Percentiles rank a stretch among this genome's conserved stretches.
phyloP scores from a whole-genome alignment of 164 flowering plant genomes.

The Houttuynia cordata region DNA sequence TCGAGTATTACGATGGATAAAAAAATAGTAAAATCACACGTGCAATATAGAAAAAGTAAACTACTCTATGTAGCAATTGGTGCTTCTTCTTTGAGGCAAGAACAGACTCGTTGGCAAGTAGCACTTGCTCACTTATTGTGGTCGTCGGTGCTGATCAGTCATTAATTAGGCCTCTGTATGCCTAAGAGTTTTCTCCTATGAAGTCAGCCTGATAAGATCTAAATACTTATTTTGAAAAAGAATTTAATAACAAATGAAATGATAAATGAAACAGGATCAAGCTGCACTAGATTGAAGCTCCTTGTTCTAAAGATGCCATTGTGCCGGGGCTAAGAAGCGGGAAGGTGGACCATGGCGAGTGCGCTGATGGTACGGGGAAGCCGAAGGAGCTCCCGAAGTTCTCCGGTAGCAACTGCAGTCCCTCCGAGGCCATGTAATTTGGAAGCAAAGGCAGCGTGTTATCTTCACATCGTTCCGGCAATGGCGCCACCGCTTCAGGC shows the following conservation, averaged over 20 bases:
- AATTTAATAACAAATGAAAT: too few relatives aligned
- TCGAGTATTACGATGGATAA: too few relatives aligned
- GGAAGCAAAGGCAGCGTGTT: not conserved
- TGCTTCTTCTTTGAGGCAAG: too few relatives aligned
- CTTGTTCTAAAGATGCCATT: slow-evolving; percentile 14
- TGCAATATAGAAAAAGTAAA: too few relatives aligned
- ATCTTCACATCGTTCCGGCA: not conserved
- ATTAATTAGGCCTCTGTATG: not conserved
- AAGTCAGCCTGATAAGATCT: not conserved
- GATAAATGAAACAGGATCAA: too few relatives aligned
- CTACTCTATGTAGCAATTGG: too few relatives aligned
- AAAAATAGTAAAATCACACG: too few relatives aligned
- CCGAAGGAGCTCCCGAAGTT: slow-evolving; percentile 1
- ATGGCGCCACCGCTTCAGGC: not conserved
- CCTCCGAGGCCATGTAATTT: not conserved
- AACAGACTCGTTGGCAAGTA: not conserved
- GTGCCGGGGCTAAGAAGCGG: slow-evolving; percentile 26
- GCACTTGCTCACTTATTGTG: not conserved
- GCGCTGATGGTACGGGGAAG: slow-evolving; percentile 11
- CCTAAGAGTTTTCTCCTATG: not conserved
- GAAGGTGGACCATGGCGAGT: slow-evolving; percentile 2
- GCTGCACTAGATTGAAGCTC: slow-evolving; percentile 10
- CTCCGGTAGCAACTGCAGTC: not conserved
- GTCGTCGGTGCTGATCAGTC: not conserved
- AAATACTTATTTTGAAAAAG: not conserved